Conservation (phyloP, 192 early-diverging fungal genomes). For the Phycomyces nitens region DNA sequence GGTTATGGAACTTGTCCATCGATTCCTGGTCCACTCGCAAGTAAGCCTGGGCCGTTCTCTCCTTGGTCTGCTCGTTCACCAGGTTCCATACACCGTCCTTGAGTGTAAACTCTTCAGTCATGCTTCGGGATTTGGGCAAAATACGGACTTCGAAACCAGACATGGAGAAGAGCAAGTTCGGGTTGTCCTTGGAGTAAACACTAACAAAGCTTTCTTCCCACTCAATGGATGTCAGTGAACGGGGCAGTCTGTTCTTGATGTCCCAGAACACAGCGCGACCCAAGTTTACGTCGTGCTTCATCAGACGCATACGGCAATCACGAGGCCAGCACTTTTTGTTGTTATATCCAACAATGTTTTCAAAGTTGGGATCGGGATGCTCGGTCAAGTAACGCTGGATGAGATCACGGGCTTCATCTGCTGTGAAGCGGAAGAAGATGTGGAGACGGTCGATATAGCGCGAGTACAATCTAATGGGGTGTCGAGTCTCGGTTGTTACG, state of each 20-base stretch:
- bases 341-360: slow-evolving; percentile 97
- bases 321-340: slow-evolving; percentile 99
- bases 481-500: slow-evolving; percentile 85
- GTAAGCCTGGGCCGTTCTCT: slow-evolving; percentile 95
- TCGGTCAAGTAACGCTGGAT: slow-evolving; percentile 97
- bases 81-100: slow-evolving; percentile 91
- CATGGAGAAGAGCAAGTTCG: slow-evolving; percentile 88
- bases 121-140: slow-evolving; percentile 84
- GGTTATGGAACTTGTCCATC: slow-evolving; percentile 90
- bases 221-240: slow-evolving; percentile 94
- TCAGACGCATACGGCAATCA: slow-evolving; percentile 97
- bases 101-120: slow-evolving; percentile 85
- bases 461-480: slow-evolving; percentile 95
- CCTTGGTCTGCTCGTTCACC: slow-evolving; percentile 95
- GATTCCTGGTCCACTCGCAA: slow-evolving; percentile 95
- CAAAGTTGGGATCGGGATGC: slow-evolving; percentile 98
- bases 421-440: slow-evolving; percentile 91
- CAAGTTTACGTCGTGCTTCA: slow-evolving; percentile 98
- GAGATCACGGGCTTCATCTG: slow-evolving; percentile 90
- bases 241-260: slow-evolving; percentile 95
- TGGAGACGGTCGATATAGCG: slow-evolving; percentile 93
- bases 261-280: slow-evolving; percentile 99
- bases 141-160: slow-evolving; percentile 94
- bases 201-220: slow-evolving; percentile 97
- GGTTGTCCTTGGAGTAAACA: slow-evolving; percentile 97